Evolutionary conservation across 768 basidiomycete genomes (phyloP), one percentile per base, ranked within the genome.

Genomic region (Lactarius pseudohatsudake): DNA sequence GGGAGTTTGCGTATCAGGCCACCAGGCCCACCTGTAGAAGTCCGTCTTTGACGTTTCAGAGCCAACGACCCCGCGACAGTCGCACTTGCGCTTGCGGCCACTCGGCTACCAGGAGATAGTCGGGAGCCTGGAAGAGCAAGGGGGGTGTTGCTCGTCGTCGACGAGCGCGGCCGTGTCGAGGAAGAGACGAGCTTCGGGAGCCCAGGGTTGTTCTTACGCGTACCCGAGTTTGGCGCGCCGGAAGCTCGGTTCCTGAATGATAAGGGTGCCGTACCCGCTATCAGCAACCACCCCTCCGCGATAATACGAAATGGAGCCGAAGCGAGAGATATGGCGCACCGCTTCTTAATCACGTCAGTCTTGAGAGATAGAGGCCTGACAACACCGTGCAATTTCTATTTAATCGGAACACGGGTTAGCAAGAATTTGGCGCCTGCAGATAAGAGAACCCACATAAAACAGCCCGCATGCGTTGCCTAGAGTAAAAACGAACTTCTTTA

Each of bases 291-390:
- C 62, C 26, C 26, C 55, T 40, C 11, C 43, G 56, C 22, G 16
- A 45, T 45, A 45, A 45, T 18, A 41, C 43, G 22, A 32, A 34
- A 43, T 36, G 20, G 28, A 43, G 41, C 16, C 58, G 53, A 50
- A 32, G 56, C 60, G 45, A 40, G 53, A 36, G 45, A 64, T 60
- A 63, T 60, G 73, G 47, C 73, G 15, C 62, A 92, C 92, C 92
- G 82, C 81, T 97, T 98, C 87, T 98, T 97, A 78, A 96, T 97
- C 56, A 96, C 90, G 75, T 98, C 94, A 53, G 96, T 98, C 84
- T 97, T 97, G 68, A 98, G 84, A 45, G 94, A 96, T 69, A 96
- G 80, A 9, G 96, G 96, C 62, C 96, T 85, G 7, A 95, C 92
- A 59, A 98, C 95, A 57, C 94, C 94, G 73, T 98, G 96, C 45